phyloP scores from a whole-genome alignment of 1,139 yeast genomes.

The Candida tetrigidarum region DNA sequence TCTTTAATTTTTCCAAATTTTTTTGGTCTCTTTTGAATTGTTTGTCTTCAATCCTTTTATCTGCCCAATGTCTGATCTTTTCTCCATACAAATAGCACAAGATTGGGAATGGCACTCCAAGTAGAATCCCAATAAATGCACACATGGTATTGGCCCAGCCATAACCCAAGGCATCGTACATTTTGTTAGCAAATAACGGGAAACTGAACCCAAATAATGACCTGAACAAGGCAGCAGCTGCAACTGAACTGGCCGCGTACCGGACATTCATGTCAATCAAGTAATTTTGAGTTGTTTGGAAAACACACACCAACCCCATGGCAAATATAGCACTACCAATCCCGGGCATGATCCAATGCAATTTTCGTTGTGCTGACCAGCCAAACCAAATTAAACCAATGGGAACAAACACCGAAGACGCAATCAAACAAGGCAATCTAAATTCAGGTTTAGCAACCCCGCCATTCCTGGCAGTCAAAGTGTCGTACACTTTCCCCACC shows the following conservation, averaged over 20 bases:
- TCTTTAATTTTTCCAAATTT: constrained; percentile 32
- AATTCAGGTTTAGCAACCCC: constrained; percentile 48
- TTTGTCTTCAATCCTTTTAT: constrained; percentile 34
- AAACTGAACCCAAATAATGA: constrained; percentile 47
- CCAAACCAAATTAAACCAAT: constrained; percentile 51
- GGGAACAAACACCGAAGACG: constrained; percentile 41
- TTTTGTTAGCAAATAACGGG: constrained; percentile 45
- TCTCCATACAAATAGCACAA: constrained; percentile 47
- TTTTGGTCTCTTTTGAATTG: constrained; percentile 37
- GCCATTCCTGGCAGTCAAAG: constrained; percentile 32
- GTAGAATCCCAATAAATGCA: constrained; percentile 40
- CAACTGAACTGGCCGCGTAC: constrained; percentile 49
- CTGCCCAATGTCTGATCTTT: constrained; percentile 39
- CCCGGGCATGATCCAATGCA: constrained; percentile 53
- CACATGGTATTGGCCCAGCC: constrained; percentile 54
- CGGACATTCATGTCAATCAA: constrained; percentile 50
- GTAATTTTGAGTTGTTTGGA: constrained; percentile 47
- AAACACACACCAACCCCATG: constrained; percentile 48
- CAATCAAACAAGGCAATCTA: constrained; percentile 45
- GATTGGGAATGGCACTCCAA: constrained; percentile 52
- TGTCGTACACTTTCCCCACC: constrained; percentile 35
- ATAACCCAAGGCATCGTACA: constrained; percentile 43
- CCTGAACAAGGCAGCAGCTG: constrained; percentile 52
- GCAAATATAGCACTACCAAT: constrained; percentile 49
- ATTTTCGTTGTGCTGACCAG: constrained; percentile 45